Base-by-base conservation (phyloP, 2,329 filamentous ascomycete genomes). In the Alternaria hordeiaustralica region DNA sequence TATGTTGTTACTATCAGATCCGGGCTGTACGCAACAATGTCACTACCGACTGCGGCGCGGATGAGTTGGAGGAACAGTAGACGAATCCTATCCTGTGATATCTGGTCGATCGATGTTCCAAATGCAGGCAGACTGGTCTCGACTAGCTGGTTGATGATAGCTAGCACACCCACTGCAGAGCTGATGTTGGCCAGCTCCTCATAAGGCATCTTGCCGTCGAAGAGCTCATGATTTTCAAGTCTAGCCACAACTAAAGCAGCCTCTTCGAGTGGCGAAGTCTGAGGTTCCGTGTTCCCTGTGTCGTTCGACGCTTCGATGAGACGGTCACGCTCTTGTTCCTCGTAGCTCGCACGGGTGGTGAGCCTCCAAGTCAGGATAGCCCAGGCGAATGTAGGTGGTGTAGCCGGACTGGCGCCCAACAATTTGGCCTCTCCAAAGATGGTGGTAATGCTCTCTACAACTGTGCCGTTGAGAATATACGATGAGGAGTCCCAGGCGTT, bases 371-470 rank as follows among this genome's bases (percentile, higher is more conserved):
- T 71, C 25, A 97, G 87, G 51, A 95, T 83, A 5, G 90, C 89
- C 94, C 94, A 98, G 4, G 92, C 88, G 69, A 96, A 92, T 20
- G 93, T 86, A 18, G 92, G 88, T 2, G 93, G 92, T 59, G 88
- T 89, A 20, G 92, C 91, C 36, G 88, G 87, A 41, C 84, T 82
- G n/a, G 87, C 84, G 15, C 86, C 86, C 20, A 76, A 47, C 18
- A 81, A 75, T 26, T 84, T 84, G 8, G 89, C 87, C 59, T 84
- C 82, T 23, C 90, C 80, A 33, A 97, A 84, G n/a, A 90, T 87
- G 56, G 87, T 86, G 70, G 95, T 93, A 13, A 97, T 87, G 58
- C 89, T 87, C 53, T 88, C 86, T n/a, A 97, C 84, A 20, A 91
- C 87, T 7, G 88, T 86, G 3, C 89, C 87, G 54, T 92, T 90